phyloP scores from a whole-genome alignment of 164 flowering plant genomes.

The Sedum album region DNA sequence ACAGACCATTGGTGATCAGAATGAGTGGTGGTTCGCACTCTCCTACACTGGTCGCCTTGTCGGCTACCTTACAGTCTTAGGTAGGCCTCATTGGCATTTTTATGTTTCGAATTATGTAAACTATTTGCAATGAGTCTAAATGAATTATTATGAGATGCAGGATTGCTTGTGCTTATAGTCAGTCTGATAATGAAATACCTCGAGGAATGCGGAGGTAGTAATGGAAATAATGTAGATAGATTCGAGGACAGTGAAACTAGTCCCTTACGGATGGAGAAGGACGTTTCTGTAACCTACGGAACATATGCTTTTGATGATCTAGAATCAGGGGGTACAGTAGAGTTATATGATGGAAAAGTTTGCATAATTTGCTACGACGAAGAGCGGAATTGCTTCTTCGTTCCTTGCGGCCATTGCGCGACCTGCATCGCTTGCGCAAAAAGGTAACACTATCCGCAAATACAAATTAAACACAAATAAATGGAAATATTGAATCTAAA shows the following conservation, averaged over 20 bases:
- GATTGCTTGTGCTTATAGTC: conserved; percentile 11
- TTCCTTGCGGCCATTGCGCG: conserved; percentile 81
- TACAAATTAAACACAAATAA: neutral
- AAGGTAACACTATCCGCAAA: conserved; percentile 35
- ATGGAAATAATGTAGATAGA: neutral
- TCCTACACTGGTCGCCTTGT: conserved; percentile 16
- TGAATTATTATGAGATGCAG: conserved; percentile 8
- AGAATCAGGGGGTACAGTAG: conserved; percentile 19
- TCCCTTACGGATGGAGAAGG: conserved; percentile 14
- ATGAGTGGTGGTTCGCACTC: conserved; percentile 18
- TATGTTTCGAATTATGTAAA: too few species aligned
- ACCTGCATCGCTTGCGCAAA: conserved; percentile 63
- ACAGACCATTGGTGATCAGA: conserved; percentile 12
- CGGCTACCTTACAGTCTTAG: conserved; percentile 18
- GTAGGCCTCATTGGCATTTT: conserved; percentile 7
- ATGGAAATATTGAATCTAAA: neutral
- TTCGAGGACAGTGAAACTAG: conserved; percentile 13
- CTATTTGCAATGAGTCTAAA: neutral
- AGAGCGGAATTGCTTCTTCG: conserved; percentile 57
- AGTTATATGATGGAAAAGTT: conserved; percentile 53
- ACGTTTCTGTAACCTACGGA: conserved; percentile 14
- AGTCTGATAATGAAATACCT: conserved; percentile 14
- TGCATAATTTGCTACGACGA: conserved; percentile 70
- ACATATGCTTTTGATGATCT: conserved; percentile 21
- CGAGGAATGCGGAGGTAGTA: conserved; percentile 2